Base-by-base conservation (phyloP, 169 alveolate species). In the Plasmodium malariae region DNA sequence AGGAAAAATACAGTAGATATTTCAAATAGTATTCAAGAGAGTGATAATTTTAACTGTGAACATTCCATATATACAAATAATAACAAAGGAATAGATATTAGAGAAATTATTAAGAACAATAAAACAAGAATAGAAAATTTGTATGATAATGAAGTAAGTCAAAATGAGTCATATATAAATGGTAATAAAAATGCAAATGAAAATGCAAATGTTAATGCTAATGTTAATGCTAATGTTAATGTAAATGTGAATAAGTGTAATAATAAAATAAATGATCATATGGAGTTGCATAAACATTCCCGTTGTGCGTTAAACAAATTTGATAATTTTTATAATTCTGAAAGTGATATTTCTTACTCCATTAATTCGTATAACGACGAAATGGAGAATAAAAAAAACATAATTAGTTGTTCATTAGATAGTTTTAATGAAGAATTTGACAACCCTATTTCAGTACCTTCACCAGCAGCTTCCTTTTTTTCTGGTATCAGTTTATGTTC, bases 381-480 rank as follows among this genome's bases (percentile, higher is more conserved):
- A 24, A 40, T 19, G 12, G 80, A 65, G 36, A 30, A 80, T 43
- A n/a, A n/a, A n/a, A 45, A 59, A 24, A 80, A 67, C 34, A 51
- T 80, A 11, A 63, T 63, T 34, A 24, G 54, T 40, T 80, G 60
- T 54, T 63, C 83, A 49, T 30, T 80, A 30, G 90, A 80, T 57
- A 80, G 90, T 43, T 80, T 80, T 70, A 80, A 67, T 80, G 90
- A 80, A 24, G 90, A 80, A 69, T 80, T 80, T 17, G 63, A 65
- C n/a, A 43, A 67, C 43, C 71, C 83, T n/a, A 40, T 80, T 49
- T 51, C 90, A 26, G 80, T 51, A 21, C 90, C 90, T 30, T 65
- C 90, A 24, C 90, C 90, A 17, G 90, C 83, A 24, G 90, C 40
- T 4, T 80, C 90, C 4, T 51, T 65, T 65, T 63, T 80, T 28